phyloP scores from a whole-genome alignment of 2,329 filamentous ascomycete species.

The Colletotrichum lini region DNA sequence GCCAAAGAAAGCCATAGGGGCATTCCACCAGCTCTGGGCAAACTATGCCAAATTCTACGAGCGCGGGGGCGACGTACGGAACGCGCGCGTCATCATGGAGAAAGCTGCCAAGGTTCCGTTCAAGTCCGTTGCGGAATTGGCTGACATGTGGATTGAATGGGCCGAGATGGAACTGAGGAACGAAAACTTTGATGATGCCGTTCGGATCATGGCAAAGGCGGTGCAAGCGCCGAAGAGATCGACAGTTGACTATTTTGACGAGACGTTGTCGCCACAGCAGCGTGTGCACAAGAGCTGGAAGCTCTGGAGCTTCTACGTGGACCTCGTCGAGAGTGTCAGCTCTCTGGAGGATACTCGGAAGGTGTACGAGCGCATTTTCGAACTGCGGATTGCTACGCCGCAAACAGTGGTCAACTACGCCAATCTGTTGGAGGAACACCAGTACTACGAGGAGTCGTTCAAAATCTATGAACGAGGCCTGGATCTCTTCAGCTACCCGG shows the following conservation, averaged over 20 bases:
- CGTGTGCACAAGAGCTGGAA: conserved; percentile 99
- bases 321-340: conserved; percentile 94
- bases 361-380: conserved; percentile 97
- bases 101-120: conserved; percentile 98
- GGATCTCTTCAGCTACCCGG: conserved; percentile 98
- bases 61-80: conserved; percentile 84
- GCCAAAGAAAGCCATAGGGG: conserved; percentile 93
- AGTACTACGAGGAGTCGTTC: conserved; percentile 97
- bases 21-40: conserved; percentile 95
- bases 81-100: conserved; percentile 93
- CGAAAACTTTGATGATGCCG: conserved; percentile 95
- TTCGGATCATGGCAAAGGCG: conserved; percentile 96
- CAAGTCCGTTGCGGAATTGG: conserved; percentile 96
- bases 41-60: conserved; percentile 99
- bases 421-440: conserved; percentile 92
- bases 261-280: conserved; percentile 92
- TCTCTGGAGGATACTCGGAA: conserved; percentile 92
- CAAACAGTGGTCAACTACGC: conserved; percentile 99
- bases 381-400: conserved; percentile 96
- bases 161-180: conserved; percentile 97
- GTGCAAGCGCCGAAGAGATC: conserved; percentile 97
- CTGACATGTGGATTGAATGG: conserved; percentile 99
- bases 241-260: conserved; percentile 99
- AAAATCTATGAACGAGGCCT: conserved; percentile 96
- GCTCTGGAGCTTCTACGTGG: conserved; percentile 98